Evolutionary conservation across 2,329 filamentous ascomycete species (phyloP).

Genomic region (Fusarium sp.): DNA sequence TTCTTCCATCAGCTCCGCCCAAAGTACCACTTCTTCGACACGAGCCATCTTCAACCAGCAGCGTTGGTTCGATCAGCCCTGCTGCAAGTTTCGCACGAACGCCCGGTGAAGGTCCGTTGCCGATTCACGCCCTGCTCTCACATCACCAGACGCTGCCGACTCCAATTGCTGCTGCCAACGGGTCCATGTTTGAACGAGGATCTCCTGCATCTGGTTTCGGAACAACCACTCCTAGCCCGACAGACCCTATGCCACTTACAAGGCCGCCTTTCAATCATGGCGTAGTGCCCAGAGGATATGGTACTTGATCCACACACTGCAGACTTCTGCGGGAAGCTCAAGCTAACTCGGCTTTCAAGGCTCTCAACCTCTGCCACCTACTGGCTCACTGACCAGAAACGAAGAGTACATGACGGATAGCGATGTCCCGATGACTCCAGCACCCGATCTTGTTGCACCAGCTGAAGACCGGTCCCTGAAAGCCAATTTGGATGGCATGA

Average conservation of each 20-base stretch:
- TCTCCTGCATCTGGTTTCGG: constrained; percentile 32
- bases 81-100: constrained; percentile 53
- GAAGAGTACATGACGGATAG: constrained; percentile 45
- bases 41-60: constrained; percentile 59
- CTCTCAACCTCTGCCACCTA: constrained; percentile 50
- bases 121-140: constrained; percentile 65
- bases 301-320: constrained; percentile 45
- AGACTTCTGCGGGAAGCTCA: constrained; percentile 31
- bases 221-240: constrained; percentile 44
- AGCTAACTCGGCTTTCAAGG: constrained; percentile 50
- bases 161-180: constrained; percentile 20
- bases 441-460: constrained; percentile 35
- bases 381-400: constrained; percentile 48
- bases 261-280: constrained; percentile 39
- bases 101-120: constrained; percentile 62
- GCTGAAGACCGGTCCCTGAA: constrained; percentile 40
- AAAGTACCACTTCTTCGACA: constrained; percentile 56
- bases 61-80: constrained; percentile 55
- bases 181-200: constrained; percentile 36
- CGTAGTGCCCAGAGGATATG: constrained; percentile 49
- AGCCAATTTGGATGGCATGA: constrained; percentile 65
- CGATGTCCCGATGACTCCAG: constrained; percentile 49
- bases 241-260: constrained; percentile 23
- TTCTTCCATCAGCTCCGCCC: constrained; percentile 44
- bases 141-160: constrained; percentile 52